Percentiles rank a stretch among this genome's conserved stretches.
Evolutionary conservation across 2,329 filamentous ascomycete species (phyloP).

Genomic region (Ilyonectria sp.): DNA sequence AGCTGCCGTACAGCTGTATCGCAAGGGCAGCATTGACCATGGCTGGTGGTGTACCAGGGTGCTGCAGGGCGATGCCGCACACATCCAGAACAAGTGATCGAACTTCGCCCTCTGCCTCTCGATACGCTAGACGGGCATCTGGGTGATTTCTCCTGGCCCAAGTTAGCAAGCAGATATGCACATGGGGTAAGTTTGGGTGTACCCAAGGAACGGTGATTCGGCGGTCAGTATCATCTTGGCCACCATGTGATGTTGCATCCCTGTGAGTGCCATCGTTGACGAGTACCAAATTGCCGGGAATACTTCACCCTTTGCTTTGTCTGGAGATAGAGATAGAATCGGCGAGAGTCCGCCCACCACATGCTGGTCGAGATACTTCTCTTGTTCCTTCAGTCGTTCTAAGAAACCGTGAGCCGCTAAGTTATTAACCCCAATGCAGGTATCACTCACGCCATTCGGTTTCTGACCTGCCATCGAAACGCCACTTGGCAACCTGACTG

Average conservation of each 20-base stretch:
- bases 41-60: constrained; percentile 28
- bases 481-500: constrained; percentile 39
- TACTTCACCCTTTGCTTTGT: constrained; percentile 31
- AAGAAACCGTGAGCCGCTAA: fast-evolving
- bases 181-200: fast-evolving
- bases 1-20: constrained; percentile 39
- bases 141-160: not conserved
- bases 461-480: constrained; percentile 33
- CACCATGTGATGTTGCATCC: constrained; percentile 45
- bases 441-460: constrained; percentile 36
- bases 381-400: constrained; percentile 39
- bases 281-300: constrained; percentile 42
- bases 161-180: not conserved
- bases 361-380: constrained; percentile 32
- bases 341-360: constrained; percentile 14
- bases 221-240: constrained; percentile 42
- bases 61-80: constrained; percentile 38
- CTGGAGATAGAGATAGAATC: constrained; percentile 30
- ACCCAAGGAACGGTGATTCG: constrained; percentile 40
- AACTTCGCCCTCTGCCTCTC: constrained; percentile 34
- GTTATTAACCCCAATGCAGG: fast-evolving
- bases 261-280: constrained; percentile 34
- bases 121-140: constrained; percentile 34
- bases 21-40: constrained; percentile 38
- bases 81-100: constrained; percentile 37